A percentile compares a stretch with the other conserved stretches of the same genome.
phyloP scores from a whole-genome alignment of 164 flowering plant genomes.

The Umbilicus rupestris region DNA sequence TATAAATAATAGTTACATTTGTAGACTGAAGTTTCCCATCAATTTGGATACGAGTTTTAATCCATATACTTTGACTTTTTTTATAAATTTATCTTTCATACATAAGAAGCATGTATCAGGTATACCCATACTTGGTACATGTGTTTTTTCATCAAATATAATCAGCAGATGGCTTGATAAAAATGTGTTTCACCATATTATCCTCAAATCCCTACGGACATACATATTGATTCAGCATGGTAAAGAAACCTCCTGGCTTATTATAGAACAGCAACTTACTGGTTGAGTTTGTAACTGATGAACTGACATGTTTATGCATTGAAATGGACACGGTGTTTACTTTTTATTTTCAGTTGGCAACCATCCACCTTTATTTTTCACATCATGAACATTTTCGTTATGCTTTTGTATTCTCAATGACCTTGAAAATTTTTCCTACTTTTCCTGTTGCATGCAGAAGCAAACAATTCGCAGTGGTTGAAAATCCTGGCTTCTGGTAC shows the following conservation, averaged over 20 bases:
- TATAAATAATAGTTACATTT: too few species aligned
- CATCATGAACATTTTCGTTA: not conserved
- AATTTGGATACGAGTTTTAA: not conserved
- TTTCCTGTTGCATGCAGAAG: constrained; percentile 32
- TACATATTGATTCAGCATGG: too few species aligned
- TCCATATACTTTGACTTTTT: not conserved
- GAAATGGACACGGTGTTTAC: not conserved
- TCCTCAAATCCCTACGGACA: not conserved
- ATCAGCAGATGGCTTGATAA: not conserved
- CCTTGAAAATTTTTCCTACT: not conserved
- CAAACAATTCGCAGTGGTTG: constrained; percentile 89
- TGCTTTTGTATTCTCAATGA: not conserved
- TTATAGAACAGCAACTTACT: not conserved
- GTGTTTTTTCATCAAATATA: not conserved
- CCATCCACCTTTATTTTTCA: not conserved
- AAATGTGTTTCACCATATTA: not conserved
- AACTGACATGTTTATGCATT: not conserved
- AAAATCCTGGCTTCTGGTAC: constrained; percentile 93
- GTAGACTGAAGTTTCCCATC: not conserved
- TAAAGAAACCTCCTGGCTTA: too few species aligned
- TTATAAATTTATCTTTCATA: too few species aligned
- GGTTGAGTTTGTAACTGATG: not conserved
- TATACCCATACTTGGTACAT: too few species aligned
- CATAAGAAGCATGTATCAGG: too few species aligned
- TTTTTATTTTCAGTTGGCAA: not conserved